These are phyloP conservation scores for Porogramme epimiltina DNA, from an alignment of 1,284 basidiomycete genomes.

Conservation along the genomic window DNA sequence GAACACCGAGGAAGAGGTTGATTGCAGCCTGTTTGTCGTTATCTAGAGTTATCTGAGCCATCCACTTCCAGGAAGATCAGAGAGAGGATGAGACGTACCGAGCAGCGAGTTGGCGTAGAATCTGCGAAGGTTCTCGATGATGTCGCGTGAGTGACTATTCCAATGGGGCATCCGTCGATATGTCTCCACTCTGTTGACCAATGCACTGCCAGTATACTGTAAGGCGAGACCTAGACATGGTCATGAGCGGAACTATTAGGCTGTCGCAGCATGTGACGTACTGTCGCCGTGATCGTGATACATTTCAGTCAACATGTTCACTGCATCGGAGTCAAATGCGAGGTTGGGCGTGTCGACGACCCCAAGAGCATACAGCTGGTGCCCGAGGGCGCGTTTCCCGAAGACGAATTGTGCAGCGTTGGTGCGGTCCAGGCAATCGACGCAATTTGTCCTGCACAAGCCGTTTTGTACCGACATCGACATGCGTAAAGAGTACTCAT, in stretches of 20 bases:
- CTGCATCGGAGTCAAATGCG: slow-evolving; percentile 92
- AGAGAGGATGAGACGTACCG: slow-evolving; percentile 43
- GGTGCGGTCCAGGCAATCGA: slow-evolving; percentile 96
- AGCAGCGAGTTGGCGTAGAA: slow-evolving; percentile 96
- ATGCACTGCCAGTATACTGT: slow-evolving; percentile 95
- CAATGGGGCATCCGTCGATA: slow-evolving; percentile 96
- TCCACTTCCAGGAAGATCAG: neutral
- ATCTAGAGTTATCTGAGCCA: slow-evolving; percentile 47
- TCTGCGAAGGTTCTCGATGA: slow-evolving; percentile 94
- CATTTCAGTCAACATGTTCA: slow-evolving; percentile 99
- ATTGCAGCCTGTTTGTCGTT: slow-evolving; percentile 98
- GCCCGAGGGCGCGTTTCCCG: slow-evolving; percentile 92
- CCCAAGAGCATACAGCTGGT: slow-evolving; percentile 95
- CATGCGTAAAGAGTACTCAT: slow-evolving; percentile 51
- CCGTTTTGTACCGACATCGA: slow-evolving; percentile 88
- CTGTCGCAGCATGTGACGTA: slow-evolving; percentile 36
- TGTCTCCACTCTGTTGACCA: slow-evolving; percentile 97
- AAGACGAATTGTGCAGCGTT: slow-evolving; percentile 99
- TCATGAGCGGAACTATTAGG: slow-evolving; percentile 6
- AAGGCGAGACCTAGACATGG: slow-evolving; percentile 81
- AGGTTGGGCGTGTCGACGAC: slow-evolving; percentile 84
- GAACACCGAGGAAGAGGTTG: slow-evolving; percentile 93
- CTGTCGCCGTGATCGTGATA: slow-evolving; percentile 97
- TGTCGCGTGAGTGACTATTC: slow-evolving; percentile 97
- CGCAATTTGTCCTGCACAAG: slow-evolving; percentile 88